Conservation (phyloP, 305 asterid species). For the Solanum hybrid region DNA sequence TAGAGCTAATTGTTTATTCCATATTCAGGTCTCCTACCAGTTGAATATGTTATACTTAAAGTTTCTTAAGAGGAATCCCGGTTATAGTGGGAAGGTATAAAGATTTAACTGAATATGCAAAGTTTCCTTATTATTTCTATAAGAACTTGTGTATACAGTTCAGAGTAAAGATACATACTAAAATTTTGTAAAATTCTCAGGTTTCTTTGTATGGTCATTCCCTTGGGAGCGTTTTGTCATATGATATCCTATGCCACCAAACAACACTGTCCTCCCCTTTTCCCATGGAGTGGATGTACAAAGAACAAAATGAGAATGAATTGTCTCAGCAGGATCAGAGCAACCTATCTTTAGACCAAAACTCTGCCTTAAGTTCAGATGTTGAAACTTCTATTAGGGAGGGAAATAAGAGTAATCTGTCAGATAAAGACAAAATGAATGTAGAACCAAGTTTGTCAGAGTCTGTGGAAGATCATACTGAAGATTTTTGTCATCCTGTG, state of each 20-base stretch:
- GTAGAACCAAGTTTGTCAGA: slow-evolving; percentile 13
- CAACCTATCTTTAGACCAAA: slow-evolving; percentile 20
- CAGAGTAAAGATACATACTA: neutral
- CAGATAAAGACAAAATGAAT: slow-evolving; percentile 13
- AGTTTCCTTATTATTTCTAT: slow-evolving; percentile 1
- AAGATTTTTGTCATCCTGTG: slow-evolving; percentile 33
- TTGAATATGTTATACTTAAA: slow-evolving; percentile 78
- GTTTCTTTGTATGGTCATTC: slow-evolving; percentile 95
- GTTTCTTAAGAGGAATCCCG: slow-evolving; percentile 94
- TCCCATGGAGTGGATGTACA: slow-evolving; percentile 88
- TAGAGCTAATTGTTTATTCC: slow-evolving; percentile 7
- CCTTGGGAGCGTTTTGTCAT: slow-evolving; percentile 91
- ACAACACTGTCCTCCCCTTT: slow-evolving; percentile 56
- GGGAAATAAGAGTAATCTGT: slow-evolving; percentile 25
- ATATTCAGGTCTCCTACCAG: slow-evolving; percentile 74
- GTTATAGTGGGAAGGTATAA: slow-evolving; percentile 89
- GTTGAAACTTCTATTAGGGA: slow-evolving; percentile 19
- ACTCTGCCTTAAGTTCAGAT: slow-evolving; percentile 21
- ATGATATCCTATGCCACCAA: slow-evolving; percentile 98
- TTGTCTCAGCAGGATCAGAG: slow-evolving; percentile 9
- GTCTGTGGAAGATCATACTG: slow-evolving; percentile 29
- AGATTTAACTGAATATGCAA: slow-evolving; percentile 11
- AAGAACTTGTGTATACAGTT: neutral
- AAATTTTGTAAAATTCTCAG: slow-evolving; percentile 18
- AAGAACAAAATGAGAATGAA: slow-evolving; percentile 33